phyloP scores from a whole-genome alignment of 306 rosid genomes.

The Casuarina cunninghamiana region DNA sequence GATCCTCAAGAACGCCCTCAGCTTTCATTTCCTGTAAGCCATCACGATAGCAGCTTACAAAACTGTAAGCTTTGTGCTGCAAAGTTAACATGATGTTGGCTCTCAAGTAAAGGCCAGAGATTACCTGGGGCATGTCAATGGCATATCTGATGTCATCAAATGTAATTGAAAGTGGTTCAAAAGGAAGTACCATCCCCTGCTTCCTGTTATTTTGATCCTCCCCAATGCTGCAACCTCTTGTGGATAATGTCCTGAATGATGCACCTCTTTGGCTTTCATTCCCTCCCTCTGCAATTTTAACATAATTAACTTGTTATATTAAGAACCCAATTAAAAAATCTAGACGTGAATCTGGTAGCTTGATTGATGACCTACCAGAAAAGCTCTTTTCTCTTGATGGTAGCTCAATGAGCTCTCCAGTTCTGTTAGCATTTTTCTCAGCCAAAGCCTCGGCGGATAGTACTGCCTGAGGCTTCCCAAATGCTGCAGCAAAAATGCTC shows the following conservation, averaged over 20 bases:
- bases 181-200: slow-evolving; percentile 92
- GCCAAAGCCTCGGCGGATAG: slow-evolving; percentile 56
- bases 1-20: slow-evolving; percentile 31
- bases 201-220: slow-evolving; percentile 10
- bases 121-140: slow-evolving; percentile 75
- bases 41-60: neutral
- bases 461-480: slow-evolving; percentile 65
- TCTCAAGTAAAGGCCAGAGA: no score
- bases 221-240: slow-evolving; percentile 5
- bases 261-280: slow-evolving; percentile 26
- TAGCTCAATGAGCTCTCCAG: slow-evolving; percentile 42
- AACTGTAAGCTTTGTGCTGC: no score
- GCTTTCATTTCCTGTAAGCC: slow-evolving; percentile 46
- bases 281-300: slow-evolving; percentile 46
- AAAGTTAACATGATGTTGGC: no score
- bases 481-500: slow-evolving; percentile 46
- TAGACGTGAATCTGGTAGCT: slow-evolving; percentile 1
- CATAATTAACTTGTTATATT: slow-evolving; percentile 6
- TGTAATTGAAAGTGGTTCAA: slow-evolving; percentile 66
- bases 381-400: slow-evolving; percentile 31
- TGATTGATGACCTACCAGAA: slow-evolving; percentile 40
- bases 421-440: slow-evolving; percentile 53
- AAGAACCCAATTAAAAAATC: neutral
- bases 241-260: slow-evolving; percentile 16
- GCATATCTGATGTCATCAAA: slow-evolving; percentile 78